phyloP scores from a whole-genome alignment of 140 eudicot species.

The Erigeron philadelphicus region DNA sequence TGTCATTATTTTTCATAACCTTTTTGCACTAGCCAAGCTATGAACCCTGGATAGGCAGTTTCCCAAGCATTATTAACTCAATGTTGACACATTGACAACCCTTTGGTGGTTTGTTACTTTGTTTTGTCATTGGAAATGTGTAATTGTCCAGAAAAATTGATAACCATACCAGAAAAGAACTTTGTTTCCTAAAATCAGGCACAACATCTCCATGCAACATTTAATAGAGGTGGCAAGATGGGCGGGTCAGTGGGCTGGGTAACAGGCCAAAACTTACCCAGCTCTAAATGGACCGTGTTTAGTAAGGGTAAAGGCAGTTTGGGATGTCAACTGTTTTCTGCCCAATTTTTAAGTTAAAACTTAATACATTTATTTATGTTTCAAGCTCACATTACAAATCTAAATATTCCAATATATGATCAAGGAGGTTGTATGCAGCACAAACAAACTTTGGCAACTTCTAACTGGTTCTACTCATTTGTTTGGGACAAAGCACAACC shows the following conservation, averaged over 20 bases:
- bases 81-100: no score
- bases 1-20: no score
- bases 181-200: slow-evolving; percentile 12
- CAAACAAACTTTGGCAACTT: background rate
- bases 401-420: background rate
- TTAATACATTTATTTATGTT: background rate
- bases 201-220: background rate
- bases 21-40: no score
- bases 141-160: slow-evolving; percentile 1
- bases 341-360: background rate
- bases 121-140: background rate
- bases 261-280: background rate
- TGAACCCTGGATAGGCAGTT: no score
- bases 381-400: background rate
- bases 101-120: no score
- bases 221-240: background rate
- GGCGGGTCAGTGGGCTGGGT: background rate
- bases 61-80: no score
- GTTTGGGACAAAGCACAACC: background rate
- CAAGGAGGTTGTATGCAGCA: background rate
- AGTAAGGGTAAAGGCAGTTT: background rate
- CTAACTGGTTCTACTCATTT: background rate
- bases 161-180: slow-evolving; percentile 2
- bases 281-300: background rate
- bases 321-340: background rate